Evolutionary conservation across 345 rosid genomes (phyloP), one percentile per base, ranked within the genome.

Genomic region (Eucalyptus cladocalyx): DNA sequence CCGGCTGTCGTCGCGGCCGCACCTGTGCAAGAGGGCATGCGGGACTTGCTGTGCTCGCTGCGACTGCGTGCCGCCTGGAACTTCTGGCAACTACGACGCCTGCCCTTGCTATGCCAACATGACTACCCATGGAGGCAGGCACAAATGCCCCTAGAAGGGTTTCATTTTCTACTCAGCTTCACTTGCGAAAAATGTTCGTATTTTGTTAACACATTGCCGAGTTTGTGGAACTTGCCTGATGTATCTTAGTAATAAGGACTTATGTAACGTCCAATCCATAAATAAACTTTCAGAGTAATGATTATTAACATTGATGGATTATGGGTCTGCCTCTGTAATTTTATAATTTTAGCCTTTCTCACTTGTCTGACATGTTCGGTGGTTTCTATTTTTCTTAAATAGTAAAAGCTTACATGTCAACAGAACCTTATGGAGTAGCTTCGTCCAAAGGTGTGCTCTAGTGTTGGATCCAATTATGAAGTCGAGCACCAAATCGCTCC

Each of bases 51-150:
- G 98, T 54, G 87, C 87, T 2, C 91, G 92, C 9, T 96, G 99
- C 94, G 92, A 88, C 90, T 96, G 98, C 48, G 96, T 96, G 32
- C 99, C 98, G 72, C 96, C 97, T 3, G 98, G 97, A 11, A 96
- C 98, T 37, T 88, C 92, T 80, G 96, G 96, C 28, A 93, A 96
- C 94, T 88, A 91, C 14, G 96, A 95, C 15, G 92, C 30, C 60
- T 96, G 98, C 87, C 91, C 93, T 19, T 96, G 99, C 89, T 96
- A 96, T 76, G 97, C 93, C 89, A 90, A 14, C 80, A 69, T 37
- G 86, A 51, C 65, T n/a, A 88, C 89, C 67, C 86, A 76, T 28
- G 89, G 86, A 28, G 86, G 89, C 86, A 76, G 69, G 47, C 89
- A 28, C 42, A 88, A 88, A 34, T 76, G 89, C 86, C 89, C 86